Evolutionary conservation across 768 basidiomycete species (phyloP), one percentile per base, ranked within the genome.

Genomic region (Dioszegia hungarica): DNA sequence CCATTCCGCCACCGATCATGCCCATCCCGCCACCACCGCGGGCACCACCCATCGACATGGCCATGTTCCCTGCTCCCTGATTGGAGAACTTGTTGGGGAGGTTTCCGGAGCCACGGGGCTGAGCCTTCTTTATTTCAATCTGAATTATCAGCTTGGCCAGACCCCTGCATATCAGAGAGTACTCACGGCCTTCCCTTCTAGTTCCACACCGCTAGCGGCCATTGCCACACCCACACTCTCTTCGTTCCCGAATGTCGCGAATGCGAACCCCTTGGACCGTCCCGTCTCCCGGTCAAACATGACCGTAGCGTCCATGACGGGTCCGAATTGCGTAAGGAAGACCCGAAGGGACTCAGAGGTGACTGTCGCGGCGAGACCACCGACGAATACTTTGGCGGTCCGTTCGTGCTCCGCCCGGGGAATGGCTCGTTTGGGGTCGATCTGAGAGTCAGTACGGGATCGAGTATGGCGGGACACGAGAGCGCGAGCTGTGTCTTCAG

Each of bases 381-480:
- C 94, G 31, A 99, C 93, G 74, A 99, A 99, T 41, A 98, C 79
- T 72, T 98, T 97, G 62, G 77, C 74, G 3, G 76, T 73, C 20
- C 90, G 90, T 10, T 90, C 89, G 68, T 95, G 93, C 59, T 98
- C 95, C 75, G 93, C 89, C 60, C 93, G 83, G 10, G 95, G 95
- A 63, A 98, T 95, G 1, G 95, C 95, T 54, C 94, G 86, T 79
- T 99, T 99, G n/a, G 95, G 95, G 72, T 99, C 95, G 75, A 99
- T 99, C 94, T 99, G 73, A 17, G 45, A 54, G 56, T 37, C 41
- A n/a, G 58, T 55, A 38, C 28, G 24, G 12, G 34, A 37, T 34
- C 8, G 28, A n/a, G 9, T 20, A 8, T 20, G 33, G 28, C 31
- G 31, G 10, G 20, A 44, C 59, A 40, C 5, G 34, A n/a, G 22